Evolutionary conservation across 352 stramenopile species (phyloP), one percentile per base, ranked within the genome.

Genomic region (Thalassiosira exigua): DNA sequence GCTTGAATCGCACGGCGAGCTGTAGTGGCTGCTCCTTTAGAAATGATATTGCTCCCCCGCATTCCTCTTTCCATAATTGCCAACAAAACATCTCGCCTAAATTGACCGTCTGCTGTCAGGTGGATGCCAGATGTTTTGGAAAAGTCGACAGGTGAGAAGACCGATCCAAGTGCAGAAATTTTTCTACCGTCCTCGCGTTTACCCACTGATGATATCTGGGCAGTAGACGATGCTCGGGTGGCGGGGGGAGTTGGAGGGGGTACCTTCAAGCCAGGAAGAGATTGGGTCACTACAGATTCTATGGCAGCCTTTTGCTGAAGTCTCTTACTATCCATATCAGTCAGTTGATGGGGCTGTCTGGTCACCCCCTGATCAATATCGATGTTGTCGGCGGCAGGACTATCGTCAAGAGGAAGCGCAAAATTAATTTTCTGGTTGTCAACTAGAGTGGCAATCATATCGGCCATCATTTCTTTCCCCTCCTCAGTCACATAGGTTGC

Each of bases 11-110:
- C 81, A 22, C 80, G 58, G 42, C 86, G 68, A 32, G 86, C 84
- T 32, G 81, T 83, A 39, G 68, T 68, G 1, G 85, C 79, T 39
- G 84, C 78, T 21, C 86, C 82, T 69, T 79, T 79, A n/a, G 85
- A 85, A 69, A 93, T 89, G 30, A 81, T 65, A 75, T 92, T 89
- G 46, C 75, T 88, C 22, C 80, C 80, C 46, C 76, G 69, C 73
- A 90, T 86, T 36, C 88, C 88, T 66, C 83, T 88, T 48, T 85
- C 82, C 81, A 93, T 90, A 39, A 93, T 91, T 33, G 85, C 75
- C 75, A 89, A 90, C 41, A 93, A 75, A 7, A 93, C 88, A 75
- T 92, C 82, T 33, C 88, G 76, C 29, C 88, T 76, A 59, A 81
- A 81, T 77, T 86, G 70, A 11, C 64, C 56, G 56, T 83, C 62